Evolutionary conservation across 225 moss, liverwort and hornwort species (phyloP), one percentile per base, ranked within the genome.

Genomic region (Sphagnum contortum): DNA sequence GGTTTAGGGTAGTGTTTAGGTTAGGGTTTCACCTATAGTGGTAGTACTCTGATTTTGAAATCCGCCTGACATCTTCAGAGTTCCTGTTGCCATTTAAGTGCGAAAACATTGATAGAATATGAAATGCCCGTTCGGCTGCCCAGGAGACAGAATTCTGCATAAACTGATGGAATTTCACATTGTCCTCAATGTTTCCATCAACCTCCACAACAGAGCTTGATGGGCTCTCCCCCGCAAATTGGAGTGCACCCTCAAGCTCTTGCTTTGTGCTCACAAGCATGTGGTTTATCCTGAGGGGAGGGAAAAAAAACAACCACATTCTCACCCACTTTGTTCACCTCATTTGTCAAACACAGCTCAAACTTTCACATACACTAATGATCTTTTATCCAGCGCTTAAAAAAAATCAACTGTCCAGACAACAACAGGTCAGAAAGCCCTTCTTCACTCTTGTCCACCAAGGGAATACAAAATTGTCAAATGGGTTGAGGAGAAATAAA

Each of bases 121-220:
- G 69, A 57, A 86, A 87, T 8, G 86, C 86, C 62, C 82, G 88
- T 67, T 82, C 73, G 8, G 88, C 86, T 58, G 88, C 79, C 58
- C 73, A 64, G 62, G 55, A 73, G 67, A 95, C 74, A 5, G 89
- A 82, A 70, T 47, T 71, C 68, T 85, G 86, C 69, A 95, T 59
- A 55, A 81, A 81, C 63, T 71, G 78, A 80, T 98, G 98, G 59
- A 91, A 91, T 71, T 87, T 74, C 4, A 82, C 63, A 44, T 98
- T 98, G 49, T 82, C 75, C 64, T 83, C 82, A 61, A 98, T 98
- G 72, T 73, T 84, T 67, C 98, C 93, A 72, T 89, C 84, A 58
- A 98, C 87, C 77, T 98, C 98, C 70, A 98, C 85, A 45, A 98
- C 89, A 80, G 89, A 91, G 55, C 81, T 91, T n/a, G 83, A 73